Evolutionary conservation across 169 alveolate genomes (phyloP).

Genomic region (Cystoisospora suis): DNA sequence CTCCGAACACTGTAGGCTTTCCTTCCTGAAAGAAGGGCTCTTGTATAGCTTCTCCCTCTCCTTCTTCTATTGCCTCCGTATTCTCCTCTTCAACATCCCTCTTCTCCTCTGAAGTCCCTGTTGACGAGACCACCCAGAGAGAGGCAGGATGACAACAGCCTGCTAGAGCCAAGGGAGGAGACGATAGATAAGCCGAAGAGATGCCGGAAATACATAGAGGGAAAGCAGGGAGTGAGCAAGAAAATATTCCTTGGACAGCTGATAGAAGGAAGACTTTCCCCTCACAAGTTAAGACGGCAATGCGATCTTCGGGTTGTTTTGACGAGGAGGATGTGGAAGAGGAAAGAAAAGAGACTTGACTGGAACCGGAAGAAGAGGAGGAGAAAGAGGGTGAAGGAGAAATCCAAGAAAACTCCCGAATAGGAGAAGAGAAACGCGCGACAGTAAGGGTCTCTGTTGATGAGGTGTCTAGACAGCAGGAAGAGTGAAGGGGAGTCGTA

Average conservation of each 20-base stretch:
- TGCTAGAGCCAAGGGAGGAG: background rate
- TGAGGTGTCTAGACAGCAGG: too few relatives aligned
- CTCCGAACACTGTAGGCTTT: background rate
- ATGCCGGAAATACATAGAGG: too few relatives aligned
- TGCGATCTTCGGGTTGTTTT: too few relatives aligned
- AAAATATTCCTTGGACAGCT: too few relatives aligned
- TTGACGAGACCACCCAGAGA: background rate
- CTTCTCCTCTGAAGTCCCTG: background rate
- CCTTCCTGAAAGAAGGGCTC: background rate
- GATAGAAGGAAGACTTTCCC: background rate
- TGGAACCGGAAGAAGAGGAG: too few relatives aligned
- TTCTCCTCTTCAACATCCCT: background rate
- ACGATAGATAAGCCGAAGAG: background rate
- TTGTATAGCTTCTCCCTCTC: background rate
- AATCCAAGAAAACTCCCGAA: background rate
- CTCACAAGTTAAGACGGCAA: background rate
- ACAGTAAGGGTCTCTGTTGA: background rate
- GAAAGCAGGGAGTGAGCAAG: too few relatives aligned
- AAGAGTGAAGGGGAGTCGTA: too few relatives aligned
- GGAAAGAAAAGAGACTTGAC: too few relatives aligned
- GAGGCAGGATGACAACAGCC: conserved; percentile 6
- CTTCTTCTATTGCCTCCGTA: background rate
- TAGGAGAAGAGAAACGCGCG: background rate
- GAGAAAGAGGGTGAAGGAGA: too few relatives aligned
- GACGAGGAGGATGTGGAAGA: too few relatives aligned